Evolutionary conservation across 2,329 filamentous ascomycete species (phyloP), one percentile per base, ranked within the genome.

Genomic region (Cadophora luteo-olivacea): DNA sequence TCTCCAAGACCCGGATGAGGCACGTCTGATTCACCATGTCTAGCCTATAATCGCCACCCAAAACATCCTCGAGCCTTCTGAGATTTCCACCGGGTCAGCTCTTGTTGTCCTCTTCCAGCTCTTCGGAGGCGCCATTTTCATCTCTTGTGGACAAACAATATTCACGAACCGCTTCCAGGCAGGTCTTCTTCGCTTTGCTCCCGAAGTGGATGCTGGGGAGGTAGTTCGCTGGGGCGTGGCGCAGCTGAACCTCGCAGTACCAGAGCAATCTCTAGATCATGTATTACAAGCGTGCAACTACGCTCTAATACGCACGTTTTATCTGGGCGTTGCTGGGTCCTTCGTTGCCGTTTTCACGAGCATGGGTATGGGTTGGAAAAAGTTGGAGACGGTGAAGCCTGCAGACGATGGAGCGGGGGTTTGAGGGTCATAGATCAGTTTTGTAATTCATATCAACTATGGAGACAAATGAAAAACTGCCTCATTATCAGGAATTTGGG

Each of bases 161-260:
- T 79, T 80, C 71, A 74, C 49, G 24, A 63, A 64, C 22, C 77
- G 77, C 49, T 76, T 84, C 1, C 72, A 73, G 14, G 52, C 74
- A 0, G 74, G 77, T 45, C 71, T 85, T 0, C 51, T 65, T 0
- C 29, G 64, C 19, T 77, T 78, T 48, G 79, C 78, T 7, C 81
- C 79, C 6, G 48, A 54, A 6, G 71, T 81, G 9, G 67, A 81
- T 55, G 73, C 78, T 0, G 54, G 74, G 7, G 69, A 69, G 0
- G 74, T 84, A 0, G 78, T 84, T 9, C 67, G 72, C 11, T 82
- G 82, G 0, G 84, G 75, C 6, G 82, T 81, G 2, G 80, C 81
- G 0, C 78, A 72, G 0, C 79, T 84, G 45, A 73, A 77, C 12
- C 60, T 66, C 0, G 71, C 80, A 19, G 78, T 84, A 0, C 29